phyloP scores from a whole-genome alignment of 352 stramenopile species.

The Elongisporangium anandrum region DNA sequence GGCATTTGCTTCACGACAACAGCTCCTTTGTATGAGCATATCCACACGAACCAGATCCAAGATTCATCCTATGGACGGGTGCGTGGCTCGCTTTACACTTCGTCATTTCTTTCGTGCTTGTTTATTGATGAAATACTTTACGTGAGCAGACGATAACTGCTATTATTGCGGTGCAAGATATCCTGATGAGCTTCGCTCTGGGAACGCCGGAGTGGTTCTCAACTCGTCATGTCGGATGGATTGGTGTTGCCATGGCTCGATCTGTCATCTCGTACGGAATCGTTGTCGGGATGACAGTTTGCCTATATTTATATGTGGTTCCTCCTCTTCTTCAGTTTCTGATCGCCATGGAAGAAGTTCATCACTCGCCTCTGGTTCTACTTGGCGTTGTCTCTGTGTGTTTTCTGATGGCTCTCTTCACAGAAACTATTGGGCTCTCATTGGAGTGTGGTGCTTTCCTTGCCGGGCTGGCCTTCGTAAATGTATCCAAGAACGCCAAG shows the following conservation, averaged over 20 bases:
- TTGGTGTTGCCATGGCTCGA: slow-evolving; percentile 63
- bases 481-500: slow-evolving; percentile 57
- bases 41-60: slow-evolving; percentile 75
- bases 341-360: slow-evolving; percentile 74
- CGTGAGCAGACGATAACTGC: slow-evolving; percentile 64
- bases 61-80: slow-evolving; percentile 77
- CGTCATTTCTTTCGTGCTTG: background rate
- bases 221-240: slow-evolving; percentile 59
- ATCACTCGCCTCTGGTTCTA: slow-evolving; percentile 71
- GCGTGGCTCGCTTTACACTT: slow-evolving; percentile 9
- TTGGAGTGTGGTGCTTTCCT: slow-evolving; percentile 83
- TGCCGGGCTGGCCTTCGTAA: slow-evolving; percentile 76
- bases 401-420: slow-evolving; percentile 82
- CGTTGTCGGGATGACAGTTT: slow-evolving; percentile 61
- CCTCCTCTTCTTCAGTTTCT: slow-evolving; percentile 68
- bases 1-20: slow-evolving; percentile 83
- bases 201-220: slow-evolving; percentile 86
- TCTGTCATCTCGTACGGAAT: slow-evolving; percentile 68
- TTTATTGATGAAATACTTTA: background rate
- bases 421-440: slow-evolving; percentile 75
- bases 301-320: slow-evolving; percentile 71
- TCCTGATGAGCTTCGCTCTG: slow-evolving; percentile 84
- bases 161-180: slow-evolving; percentile 83
- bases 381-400: slow-evolving; percentile 83
- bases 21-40: slow-evolving; percentile 77